Conservation (phyloP, 495 filamentous ascomycete species). For the Rhypophila decipiens region DNA sequence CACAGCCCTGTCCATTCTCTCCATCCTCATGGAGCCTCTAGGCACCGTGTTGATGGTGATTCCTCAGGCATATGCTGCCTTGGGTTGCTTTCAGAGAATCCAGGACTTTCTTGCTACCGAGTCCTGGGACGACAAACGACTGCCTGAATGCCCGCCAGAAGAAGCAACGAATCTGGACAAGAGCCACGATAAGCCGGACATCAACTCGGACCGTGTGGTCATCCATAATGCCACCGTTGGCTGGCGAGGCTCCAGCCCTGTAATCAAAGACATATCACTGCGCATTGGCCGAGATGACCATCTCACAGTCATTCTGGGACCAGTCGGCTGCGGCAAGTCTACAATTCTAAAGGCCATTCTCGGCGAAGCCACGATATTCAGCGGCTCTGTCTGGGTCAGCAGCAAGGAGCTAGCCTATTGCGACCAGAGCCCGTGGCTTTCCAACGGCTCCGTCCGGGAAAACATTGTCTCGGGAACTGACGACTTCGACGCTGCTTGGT, state of each 20-base stretch:
- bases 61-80: background rate
- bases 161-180: background rate
- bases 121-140: background rate
- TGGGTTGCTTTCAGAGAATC: conserved; percentile 7
- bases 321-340: conserved; percentile 31
- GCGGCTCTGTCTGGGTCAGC: conserved; percentile 21
- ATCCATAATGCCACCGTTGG: background rate
- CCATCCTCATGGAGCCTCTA: conserved; percentile 6
- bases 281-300: background rate
- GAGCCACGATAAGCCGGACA: background rate
- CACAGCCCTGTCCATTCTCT: conserved; percentile 11
- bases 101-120: conserved; percentile 16
- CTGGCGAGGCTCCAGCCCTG: background rate
- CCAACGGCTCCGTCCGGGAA: background rate
- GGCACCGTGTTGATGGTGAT: background rate
- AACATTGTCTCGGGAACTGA: conserved; percentile 1
- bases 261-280: background rate
- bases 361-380: conserved; percentile 14
- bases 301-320: conserved; percentile 19
- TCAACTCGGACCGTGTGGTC: background rate
- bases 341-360: conserved; percentile 24
- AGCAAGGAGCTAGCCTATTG: conserved; percentile 24
- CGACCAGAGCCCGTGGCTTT: conserved; percentile 4
- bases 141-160: background rate
- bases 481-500: background rate